Evolutionary conservation across 2,329 filamentous ascomycete genomes (phyloP).

Genomic region (Berkeleyomyces basicola): DNA sequence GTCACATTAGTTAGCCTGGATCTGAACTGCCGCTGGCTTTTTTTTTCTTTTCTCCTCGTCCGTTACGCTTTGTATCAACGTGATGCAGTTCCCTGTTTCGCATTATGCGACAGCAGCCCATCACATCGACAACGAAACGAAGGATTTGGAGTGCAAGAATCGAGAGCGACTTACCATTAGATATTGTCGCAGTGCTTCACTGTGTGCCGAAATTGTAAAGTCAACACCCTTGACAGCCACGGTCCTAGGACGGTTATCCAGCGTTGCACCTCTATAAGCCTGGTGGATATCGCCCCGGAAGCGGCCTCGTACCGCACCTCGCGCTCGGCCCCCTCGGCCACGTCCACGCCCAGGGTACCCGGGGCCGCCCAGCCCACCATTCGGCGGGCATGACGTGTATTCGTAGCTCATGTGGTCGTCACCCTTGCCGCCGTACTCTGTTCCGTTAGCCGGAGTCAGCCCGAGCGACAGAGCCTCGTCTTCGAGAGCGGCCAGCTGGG

Average conservation of each 20-base stretch:
- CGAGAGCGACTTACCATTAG: slow-evolving; percentile 38
- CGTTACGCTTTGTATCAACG: slow-evolving; percentile 17
- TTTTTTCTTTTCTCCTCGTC: background rate
- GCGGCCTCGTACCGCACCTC: slow-evolving; percentile 18
- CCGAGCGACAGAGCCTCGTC: slow-evolving; percentile 55
- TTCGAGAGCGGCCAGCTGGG: slow-evolving; percentile 55
- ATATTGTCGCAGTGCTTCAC: slow-evolving; percentile 55
- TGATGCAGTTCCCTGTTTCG: slow-evolving; percentile 3
- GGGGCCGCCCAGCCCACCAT: slow-evolving; percentile 2
- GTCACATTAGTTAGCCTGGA: background rate
- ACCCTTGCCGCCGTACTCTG: slow-evolving; percentile 26
- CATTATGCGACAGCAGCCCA: background rate
- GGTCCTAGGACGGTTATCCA: slow-evolving; percentile 61
- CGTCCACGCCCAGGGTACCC: slow-evolving; percentile 21
- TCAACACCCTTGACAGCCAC: slow-evolving; percentile 48
- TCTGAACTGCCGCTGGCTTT: background rate
- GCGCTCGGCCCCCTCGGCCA: slow-evolving; percentile 25
- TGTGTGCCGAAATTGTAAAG: slow-evolving; percentile 43
- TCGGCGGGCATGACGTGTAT: background rate
- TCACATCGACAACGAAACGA: background rate
- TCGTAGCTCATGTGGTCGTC: slow-evolving; percentile 16
- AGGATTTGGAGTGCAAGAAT: background rate
- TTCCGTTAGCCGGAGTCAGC: slow-evolving; percentile 36
- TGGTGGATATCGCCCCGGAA: slow-evolving; percentile 29
- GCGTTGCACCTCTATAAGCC: slow-evolving; percentile 44